phyloP scores from a whole-genome alignment of 2,329 filamentous ascomycete genomes.

The Dichotomopilus funicola region DNA sequence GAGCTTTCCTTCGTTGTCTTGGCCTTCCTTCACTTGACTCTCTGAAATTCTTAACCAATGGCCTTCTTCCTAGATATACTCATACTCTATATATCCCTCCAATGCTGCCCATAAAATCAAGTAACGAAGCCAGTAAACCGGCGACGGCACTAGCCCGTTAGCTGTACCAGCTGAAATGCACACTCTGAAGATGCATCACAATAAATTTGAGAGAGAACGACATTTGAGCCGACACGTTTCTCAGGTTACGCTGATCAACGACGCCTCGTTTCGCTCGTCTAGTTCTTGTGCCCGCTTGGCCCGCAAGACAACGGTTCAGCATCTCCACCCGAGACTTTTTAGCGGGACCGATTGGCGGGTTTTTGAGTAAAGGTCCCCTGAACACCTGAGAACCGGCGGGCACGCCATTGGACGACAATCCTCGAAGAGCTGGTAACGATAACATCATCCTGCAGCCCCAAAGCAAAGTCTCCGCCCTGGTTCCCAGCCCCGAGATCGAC shows the following conservation, averaged over 20 bases:
- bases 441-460: constrained; percentile 21
- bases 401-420: constrained; percentile 13
- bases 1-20: no score
- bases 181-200: no score
- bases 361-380: constrained; percentile 1
- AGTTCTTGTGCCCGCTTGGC: constrained; percentile 2
- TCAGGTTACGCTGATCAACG: constrained; percentile 3
- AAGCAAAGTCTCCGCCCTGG: constrained; percentile 14
- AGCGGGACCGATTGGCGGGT: constrained; percentile 13
- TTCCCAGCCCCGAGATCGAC: constrained; percentile 13
- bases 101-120: no score
- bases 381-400: neutral
- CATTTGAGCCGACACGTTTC: constrained; percentile 1
- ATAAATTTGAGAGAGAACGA: neutral
- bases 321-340: constrained; percentile 8
- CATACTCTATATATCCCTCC: no score
- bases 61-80: no score
- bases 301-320: neutral
- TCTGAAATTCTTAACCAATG: no score
- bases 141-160: no score
- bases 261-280: neutral
- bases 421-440: constrained; percentile 17
- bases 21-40: no score
- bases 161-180: no score
- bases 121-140: no score